Evolutionary conservation across 2,329 filamentous ascomycete genomes (phyloP).

Genomic region (Periglandula ipomoeae): DNA sequence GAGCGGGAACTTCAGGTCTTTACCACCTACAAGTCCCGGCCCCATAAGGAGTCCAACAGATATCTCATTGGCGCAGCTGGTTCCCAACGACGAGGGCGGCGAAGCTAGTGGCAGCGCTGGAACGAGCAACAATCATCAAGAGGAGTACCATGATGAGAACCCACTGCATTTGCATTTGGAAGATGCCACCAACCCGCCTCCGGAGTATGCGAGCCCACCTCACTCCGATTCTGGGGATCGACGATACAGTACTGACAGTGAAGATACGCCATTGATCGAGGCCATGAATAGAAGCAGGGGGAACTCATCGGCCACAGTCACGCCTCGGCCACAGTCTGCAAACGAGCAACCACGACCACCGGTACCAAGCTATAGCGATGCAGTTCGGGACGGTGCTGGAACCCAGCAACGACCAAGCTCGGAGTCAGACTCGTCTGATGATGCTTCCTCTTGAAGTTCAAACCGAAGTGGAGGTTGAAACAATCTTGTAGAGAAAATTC

Average conservation of each 20-base stretch:
- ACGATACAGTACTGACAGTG: constrained; percentile 48
- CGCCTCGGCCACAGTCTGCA: constrained; percentile 14
- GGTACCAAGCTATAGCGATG: constrained; percentile 76
- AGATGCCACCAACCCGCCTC: constrained; percentile 54
- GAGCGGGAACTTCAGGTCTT: constrained; percentile 69
- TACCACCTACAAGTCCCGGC: constrained; percentile 74
- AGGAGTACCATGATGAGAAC: constrained; percentile 24
- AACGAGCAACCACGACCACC: constrained; percentile 39
- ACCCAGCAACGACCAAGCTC: constrained; percentile 16
- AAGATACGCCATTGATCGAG: constrained; percentile 45
- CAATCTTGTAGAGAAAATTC: too few species aligned
- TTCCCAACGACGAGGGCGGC: constrained; percentile 61
- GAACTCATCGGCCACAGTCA: constrained; percentile 34
- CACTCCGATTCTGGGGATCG: constrained; percentile 47
- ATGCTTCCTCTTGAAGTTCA: not conserved
- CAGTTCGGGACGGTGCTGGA: constrained; percentile 44
- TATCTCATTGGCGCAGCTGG: constrained; percentile 84
- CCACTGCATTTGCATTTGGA: constrained; percentile 35
- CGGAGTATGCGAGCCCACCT: constrained; percentile 60
- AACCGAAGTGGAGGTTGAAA: not conserved
- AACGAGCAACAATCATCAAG: constrained; percentile 14
- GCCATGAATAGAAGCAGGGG: constrained; percentile 42
- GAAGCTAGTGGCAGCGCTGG: constrained; percentile 35
- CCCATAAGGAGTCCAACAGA: constrained; percentile 88
- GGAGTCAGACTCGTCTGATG: constrained; percentile 2